These are phyloP conservation scores for Strigomonas culicis DNA, from an alignment of 208 protist species.

Conservation along the genomic window DNA sequence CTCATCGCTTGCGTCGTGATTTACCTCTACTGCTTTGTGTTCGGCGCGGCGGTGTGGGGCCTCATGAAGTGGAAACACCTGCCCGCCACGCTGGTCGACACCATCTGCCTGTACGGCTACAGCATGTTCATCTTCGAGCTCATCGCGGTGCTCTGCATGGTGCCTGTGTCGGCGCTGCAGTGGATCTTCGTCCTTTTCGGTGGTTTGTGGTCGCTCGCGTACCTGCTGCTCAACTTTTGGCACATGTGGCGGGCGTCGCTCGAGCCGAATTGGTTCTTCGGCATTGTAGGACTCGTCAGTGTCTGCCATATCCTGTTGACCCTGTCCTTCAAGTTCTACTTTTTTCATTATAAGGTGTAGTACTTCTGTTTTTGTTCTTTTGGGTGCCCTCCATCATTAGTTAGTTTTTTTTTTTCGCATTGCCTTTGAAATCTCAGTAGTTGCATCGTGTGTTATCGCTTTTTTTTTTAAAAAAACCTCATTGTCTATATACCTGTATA, in stretches of 20 bases:
- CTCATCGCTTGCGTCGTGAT: slow-evolving; percentile 71
- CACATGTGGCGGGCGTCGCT: slow-evolving; percentile 71
- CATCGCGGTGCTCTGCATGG: slow-evolving; percentile 66
- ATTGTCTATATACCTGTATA: neutral
- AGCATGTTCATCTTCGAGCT: slow-evolving; percentile 87
- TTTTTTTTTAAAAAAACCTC: neutral
- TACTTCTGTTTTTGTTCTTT: slow-evolving; percentile 13
- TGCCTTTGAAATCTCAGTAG: no score
- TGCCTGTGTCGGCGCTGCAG: slow-evolving; percentile 59
- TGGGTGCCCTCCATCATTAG: slow-evolving; percentile 13
- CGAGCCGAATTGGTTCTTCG: slow-evolving; percentile 60
- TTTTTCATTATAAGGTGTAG: slow-evolving; percentile 73
- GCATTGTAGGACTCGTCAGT: slow-evolving; percentile 49
- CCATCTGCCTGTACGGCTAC: slow-evolving; percentile 87
- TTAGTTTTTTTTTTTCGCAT: neutral
- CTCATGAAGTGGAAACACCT: slow-evolving; percentile 85
- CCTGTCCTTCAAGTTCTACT: slow-evolving; percentile 88
- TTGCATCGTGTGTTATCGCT: neutral
- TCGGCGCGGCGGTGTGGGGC: slow-evolving; percentile 68
- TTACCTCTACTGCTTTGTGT: slow-evolving; percentile 86
- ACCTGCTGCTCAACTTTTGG: slow-evolving; percentile 81
- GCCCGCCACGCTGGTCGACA: slow-evolving; percentile 62
- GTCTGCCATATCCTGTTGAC: slow-evolving; percentile 69
- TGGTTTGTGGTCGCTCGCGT: slow-evolving; percentile 66
- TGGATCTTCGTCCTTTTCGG: slow-evolving; percentile 73